Percentiles rank a stretch among this genome's conserved stretches.
Conservation (phyloP, 805 yeast genomes). For the Candida tallmaniae region DNA sequence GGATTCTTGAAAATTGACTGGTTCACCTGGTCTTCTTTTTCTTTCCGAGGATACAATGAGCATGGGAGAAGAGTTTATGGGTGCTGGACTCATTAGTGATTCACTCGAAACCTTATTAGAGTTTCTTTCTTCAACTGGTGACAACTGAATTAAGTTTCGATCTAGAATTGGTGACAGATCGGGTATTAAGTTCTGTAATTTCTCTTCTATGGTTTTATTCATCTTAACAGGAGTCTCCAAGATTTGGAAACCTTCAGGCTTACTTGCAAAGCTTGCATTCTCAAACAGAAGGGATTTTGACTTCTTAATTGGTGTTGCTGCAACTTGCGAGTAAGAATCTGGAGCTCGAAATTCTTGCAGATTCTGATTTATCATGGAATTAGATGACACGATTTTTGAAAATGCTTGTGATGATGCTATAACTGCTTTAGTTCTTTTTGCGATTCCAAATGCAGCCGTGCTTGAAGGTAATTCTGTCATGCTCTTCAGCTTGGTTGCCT, state of each 20-base stretch:
- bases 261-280: too few species aligned
- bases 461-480: constrained; percentile 5
- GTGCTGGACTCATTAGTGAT: constrained; percentile 3
- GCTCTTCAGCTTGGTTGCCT: constrained; percentile 9
- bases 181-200: too few species aligned
- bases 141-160: background rate
- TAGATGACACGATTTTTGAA: too few species aligned
- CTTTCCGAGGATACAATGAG: constrained; percentile 4
- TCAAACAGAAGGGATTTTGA: constrained; percentile 2
- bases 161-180: constrained; percentile 9
- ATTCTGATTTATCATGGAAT: background rate
- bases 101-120: constrained; percentile 1
- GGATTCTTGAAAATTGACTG: constrained; percentile 27
- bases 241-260: too few species aligned
- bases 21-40: constrained; percentile 30
- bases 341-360: too few species aligned
- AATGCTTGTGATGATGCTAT: constrained; percentile 2
- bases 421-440: constrained; percentile 16
- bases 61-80: constrained; percentile 10
- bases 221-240: background rate
- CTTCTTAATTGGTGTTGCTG: constrained; percentile 23
- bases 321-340: constrained; percentile 19
- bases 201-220: too few species aligned
- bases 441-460: constrained; percentile 6
- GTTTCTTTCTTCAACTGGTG: constrained; percentile 9